Base-by-base conservation (phyloP, 176 grass and related monocot genomes). In the Carex scoparia region DNA sequence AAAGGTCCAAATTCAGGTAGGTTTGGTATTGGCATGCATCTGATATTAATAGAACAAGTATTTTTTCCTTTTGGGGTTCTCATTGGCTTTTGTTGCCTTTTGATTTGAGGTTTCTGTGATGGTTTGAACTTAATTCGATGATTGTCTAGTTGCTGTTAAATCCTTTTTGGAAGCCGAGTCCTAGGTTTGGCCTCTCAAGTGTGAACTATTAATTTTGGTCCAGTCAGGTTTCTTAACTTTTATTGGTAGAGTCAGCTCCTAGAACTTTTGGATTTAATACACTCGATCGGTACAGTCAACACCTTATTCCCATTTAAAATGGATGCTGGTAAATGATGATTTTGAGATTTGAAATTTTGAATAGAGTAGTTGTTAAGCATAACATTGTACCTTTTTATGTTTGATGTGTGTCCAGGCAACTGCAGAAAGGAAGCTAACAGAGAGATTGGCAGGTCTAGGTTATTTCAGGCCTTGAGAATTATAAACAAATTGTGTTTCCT, bases 361-460 rank as follows among this genome's bases (percentile, higher is more conserved):
- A 69, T 69, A 40, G 10, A 69, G 9, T 42, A 15, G 14, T 42
- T 18, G 32, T 23, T 23, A 16, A 31, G 0, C 42, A 64, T 49
- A 64, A 46, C 8, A 10, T 44, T 13, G 15, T 44, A 51, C 33
- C 23, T 23, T 23, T 81, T 65, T 49, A 23, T 48, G 4, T 44
- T 46, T 81, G 65, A 62, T 79, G 23, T 79, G 83, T 31, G 81
- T 88, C 81, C 89, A 93, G 95, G 91, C 93, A 49, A 87, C 92
- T 80, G 91, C 92, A 31, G 89, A 94, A 87, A 93, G 88, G 86
- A 93, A 93, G 74, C 87, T 98, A 38, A 65, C 93, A 7, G 93
- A 93, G 89, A 92, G 94, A 74, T 89, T 98, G 76, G 91, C 67
- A 89, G 79, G 68, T 79, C 84, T 93, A 85, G 88, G 91, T 87